phyloP scores from a whole-genome alignment of 2,329 filamentous ascomycete genomes.

The Biscogniauxia sp. region DNA sequence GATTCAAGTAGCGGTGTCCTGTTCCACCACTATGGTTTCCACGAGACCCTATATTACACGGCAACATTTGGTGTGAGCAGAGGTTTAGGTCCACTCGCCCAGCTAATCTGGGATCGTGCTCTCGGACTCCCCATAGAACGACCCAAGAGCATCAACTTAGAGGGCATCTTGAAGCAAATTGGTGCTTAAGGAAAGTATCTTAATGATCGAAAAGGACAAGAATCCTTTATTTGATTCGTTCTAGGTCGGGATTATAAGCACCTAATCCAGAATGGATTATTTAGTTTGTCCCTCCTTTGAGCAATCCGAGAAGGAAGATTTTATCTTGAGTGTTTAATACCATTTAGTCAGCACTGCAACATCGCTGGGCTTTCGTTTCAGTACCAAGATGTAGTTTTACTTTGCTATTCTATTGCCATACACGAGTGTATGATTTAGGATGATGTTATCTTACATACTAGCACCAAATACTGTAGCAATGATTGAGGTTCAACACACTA shows the following conservation, averaged over 20 bases:
- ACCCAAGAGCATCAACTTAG: slow-evolving; percentile 94
- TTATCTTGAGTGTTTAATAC: neutral
- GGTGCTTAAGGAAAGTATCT: slow-evolving; percentile 31
- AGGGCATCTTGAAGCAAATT: slow-evolving; percentile 73
- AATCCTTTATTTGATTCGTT: slow-evolving; percentile 10
- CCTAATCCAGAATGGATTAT: neutral
- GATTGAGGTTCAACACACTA: too few species aligned
- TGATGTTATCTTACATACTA: neutral
- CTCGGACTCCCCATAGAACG: slow-evolving; percentile 93
- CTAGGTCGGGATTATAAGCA: neutral
- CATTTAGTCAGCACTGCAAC: neutral
- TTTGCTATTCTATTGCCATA: neutral
- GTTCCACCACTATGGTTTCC: slow-evolving; percentile 98
- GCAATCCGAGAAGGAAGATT: neutral
- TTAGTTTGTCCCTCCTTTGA: neutral
- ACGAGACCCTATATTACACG: slow-evolving; percentile 93
- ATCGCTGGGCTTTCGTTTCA: neutral
- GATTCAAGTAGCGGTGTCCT: slow-evolving; percentile 90
- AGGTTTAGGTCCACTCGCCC: slow-evolving; percentile 82
- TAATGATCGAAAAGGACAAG: slow-evolving; percentile 15
- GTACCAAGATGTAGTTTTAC: neutral
- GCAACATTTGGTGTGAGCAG: slow-evolving; percentile 68
- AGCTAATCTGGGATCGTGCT: slow-evolving; percentile 94
- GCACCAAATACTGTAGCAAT: too few species aligned
- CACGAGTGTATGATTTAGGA: neutral